Percentiles rank a stretch among this genome's conserved stretches.
Evolutionary conservation across 2,329 filamentous ascomycete species (phyloP).

Genomic region (Lasiodiplodia gonubiensis): DNA sequence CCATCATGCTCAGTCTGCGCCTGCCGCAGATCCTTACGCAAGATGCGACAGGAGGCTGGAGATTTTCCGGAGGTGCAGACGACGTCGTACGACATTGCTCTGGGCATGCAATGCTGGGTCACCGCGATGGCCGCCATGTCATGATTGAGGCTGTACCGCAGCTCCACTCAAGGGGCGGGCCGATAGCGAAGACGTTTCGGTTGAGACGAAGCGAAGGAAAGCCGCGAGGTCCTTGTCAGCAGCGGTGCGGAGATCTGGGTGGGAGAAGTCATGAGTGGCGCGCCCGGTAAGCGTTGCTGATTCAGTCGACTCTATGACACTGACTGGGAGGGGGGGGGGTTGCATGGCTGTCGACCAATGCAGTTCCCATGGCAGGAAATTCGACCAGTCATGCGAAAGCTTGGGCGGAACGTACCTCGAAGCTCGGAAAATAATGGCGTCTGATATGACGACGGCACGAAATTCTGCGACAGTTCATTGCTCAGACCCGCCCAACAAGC

Average conservation of each 20-base stretch:
- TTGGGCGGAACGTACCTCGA: conserved; percentile 1
- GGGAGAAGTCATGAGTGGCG: conserved; percentile 5
- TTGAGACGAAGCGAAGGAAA: conserved; percentile 8
- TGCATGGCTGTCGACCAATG: conserved; percentile 12
- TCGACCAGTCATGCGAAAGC: conserved; percentile 21
- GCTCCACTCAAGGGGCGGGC: conserved; percentile 25
- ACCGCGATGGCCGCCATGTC: conserved; percentile 26
- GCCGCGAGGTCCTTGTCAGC: conserved; percentile 16
- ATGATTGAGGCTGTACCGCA: conserved; percentile 21
- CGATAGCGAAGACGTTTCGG: conserved; percentile 15
- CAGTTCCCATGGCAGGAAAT: neutral
- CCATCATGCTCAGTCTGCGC: conserved; percentile 13
- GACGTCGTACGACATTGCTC: conserved; percentile 27
- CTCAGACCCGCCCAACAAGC: conserved; percentile 25
- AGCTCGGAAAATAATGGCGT: conserved; percentile 21
- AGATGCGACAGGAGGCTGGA: conserved; percentile 29
- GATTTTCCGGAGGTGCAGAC: conserved; percentile 30
- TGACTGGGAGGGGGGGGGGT: neutral
- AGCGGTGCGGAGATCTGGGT: conserved; percentile 11
- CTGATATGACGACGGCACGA: conserved; percentile 19
- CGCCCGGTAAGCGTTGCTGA: conserved; percentile 8
- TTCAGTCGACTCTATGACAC: conserved; percentile 17
- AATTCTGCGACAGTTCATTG: conserved; percentile 25
- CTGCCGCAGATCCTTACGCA: conserved; percentile 29
- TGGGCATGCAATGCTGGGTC: conserved; percentile 27